Base-by-base conservation (phyloP, 768 basidiomycete species). In the Lactifluus volemus region DNA sequence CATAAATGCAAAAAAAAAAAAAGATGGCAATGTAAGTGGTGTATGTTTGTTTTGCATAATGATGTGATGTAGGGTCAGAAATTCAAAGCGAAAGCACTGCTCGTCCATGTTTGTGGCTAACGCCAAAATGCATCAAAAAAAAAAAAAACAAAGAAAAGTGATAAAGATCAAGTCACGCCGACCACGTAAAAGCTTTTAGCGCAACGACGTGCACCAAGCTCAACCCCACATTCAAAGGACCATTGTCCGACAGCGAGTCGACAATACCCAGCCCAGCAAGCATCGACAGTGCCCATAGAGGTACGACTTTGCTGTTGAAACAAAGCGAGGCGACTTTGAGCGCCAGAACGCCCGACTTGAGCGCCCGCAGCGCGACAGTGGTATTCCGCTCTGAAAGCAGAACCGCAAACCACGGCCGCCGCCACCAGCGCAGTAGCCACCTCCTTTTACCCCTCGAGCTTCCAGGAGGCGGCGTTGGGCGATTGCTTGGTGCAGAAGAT, bases 241-340 rank as follows among this genome's bases (percentile, higher is more conserved):
- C 61, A 21, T 68, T 70, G 49, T 80, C 79, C 29, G 75, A 76
- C 69, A 78, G 71, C 12, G 77, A 79, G 70, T 83, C 82, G 21
- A 71, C 59, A 30, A 81, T 66, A 2, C 79, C 79, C 1, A 77
- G 72, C 1, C 67, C 63, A 8, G 74, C 69, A 42, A 77, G 68
- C 14, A 67, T 55, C 0, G 59, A 70, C 55, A 72, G 49, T 4
- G 73, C 53, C 30, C 69, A 55, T 2, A 70, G 67, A 41, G 70
- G 70, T 7, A 68, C 53, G 12, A 57, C 67, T 0, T 61, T 50
- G 11, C 55, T 58, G 17, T 63, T 39, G 45, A 65, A 58, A 61
- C 73, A 76, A 38, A 73, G 47, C 3, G 67, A 66, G 3, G 72
- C 58, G 12, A 54, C 36, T 15, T 68, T 66, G 65, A 68, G 71